These are phyloP conservation scores for Rhodotorula kratochvilovae DNA, from an alignment of 768 basidiomycete genomes.

Conservation along the genomic window DNA sequence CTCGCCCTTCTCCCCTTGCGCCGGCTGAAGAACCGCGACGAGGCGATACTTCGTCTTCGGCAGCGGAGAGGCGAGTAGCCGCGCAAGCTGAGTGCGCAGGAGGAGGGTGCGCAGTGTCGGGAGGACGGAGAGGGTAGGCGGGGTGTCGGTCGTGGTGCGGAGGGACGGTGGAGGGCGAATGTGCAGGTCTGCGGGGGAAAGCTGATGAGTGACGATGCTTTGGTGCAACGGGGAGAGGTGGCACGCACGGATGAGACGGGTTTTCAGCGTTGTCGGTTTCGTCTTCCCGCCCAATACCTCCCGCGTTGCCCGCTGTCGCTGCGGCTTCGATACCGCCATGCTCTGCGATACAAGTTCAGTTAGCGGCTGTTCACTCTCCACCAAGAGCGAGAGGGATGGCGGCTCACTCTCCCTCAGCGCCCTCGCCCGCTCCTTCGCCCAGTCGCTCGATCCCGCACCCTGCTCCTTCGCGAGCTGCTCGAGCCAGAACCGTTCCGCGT, in stretches of 20 bases:
- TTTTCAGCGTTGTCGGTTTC: slow-evolving; percentile 1
- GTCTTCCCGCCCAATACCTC: not conserved
- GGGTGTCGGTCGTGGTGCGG: not conserved
- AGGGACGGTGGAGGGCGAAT: not conserved
- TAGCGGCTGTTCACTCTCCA: too few relatives aligned
- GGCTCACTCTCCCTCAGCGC: slow-evolving; percentile 53
- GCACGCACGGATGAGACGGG: slow-evolving; percentile 20
- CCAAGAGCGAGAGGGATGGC: too few relatives aligned
- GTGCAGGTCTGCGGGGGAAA: not conserved
- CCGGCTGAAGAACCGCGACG: not conserved
- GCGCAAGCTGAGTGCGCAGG: slow-evolving; percentile 27
- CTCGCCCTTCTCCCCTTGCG: slow-evolving; percentile 2
- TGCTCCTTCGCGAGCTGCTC: slow-evolving; percentile 59
- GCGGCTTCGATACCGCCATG: too few relatives aligned
- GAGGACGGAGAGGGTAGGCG: slow-evolving; percentile 19
- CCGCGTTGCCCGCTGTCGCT: not conserved
- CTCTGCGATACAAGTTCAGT: not conserved
- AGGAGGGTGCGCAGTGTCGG: slow-evolving; percentile 26
- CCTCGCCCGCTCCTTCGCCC: slow-evolving; percentile 54
- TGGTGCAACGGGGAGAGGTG: too few relatives aligned
- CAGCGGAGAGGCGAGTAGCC: slow-evolving; percentile 4
- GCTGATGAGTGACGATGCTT: not conserved
- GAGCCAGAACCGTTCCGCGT: slow-evolving; percentile 78
- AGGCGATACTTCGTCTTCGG: slow-evolving; percentile 19
- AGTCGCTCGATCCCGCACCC: not conserved